A percentile compares a stretch with the other conserved stretches of the same genome.
Conservation (phyloP, 2,329 filamentous ascomycete species). For the Epichloe typhina region DNA sequence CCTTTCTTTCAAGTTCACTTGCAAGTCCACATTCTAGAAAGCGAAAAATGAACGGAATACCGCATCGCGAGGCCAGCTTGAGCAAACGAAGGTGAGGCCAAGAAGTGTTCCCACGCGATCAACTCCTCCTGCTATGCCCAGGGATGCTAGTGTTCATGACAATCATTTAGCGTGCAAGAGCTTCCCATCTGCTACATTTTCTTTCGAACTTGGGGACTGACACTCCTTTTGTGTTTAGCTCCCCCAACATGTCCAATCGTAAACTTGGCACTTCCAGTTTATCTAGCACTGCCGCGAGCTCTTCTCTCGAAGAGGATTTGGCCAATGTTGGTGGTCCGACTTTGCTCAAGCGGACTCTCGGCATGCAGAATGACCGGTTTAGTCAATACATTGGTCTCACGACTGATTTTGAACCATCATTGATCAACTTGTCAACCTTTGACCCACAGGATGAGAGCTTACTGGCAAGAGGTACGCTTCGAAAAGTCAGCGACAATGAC, state of each 20-base stretch:
- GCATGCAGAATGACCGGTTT: conserved; percentile 64
- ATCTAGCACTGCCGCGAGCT: conserved; percentile 48
- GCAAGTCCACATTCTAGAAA: conserved; percentile 56
- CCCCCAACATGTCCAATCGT: conserved; percentile 37
- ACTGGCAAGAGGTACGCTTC: conserved; percentile 52
- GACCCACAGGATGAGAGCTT: conserved; percentile 72
- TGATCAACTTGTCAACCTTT: conserved; percentile 69
- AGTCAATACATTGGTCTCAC: conserved; percentile 76
- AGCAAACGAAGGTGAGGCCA: conserved; percentile 57
- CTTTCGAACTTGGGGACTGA: neutral
- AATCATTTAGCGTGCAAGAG: neutral
- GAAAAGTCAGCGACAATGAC: conserved; percentile 64
- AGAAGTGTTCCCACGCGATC: conserved; percentile 1
- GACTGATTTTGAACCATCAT: conserved; percentile 68
- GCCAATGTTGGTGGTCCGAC: conserved; percentile 55
- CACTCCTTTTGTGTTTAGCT: conserved; percentile 27
- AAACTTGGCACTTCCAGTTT: conserved; percentile 43
- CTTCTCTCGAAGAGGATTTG: conserved; percentile 57
- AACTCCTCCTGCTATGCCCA: neutral
- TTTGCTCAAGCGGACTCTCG: conserved; percentile 55
- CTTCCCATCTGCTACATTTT: neutral
- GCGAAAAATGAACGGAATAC: conserved; percentile 58
- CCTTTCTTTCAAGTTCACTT: conserved; percentile 49
- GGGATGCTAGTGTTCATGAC: neutral
- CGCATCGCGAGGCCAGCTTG: conserved; percentile 39